phyloP scores from a whole-genome alignment of 441 rosid genomes.

The Omphalea diandra region DNA sequence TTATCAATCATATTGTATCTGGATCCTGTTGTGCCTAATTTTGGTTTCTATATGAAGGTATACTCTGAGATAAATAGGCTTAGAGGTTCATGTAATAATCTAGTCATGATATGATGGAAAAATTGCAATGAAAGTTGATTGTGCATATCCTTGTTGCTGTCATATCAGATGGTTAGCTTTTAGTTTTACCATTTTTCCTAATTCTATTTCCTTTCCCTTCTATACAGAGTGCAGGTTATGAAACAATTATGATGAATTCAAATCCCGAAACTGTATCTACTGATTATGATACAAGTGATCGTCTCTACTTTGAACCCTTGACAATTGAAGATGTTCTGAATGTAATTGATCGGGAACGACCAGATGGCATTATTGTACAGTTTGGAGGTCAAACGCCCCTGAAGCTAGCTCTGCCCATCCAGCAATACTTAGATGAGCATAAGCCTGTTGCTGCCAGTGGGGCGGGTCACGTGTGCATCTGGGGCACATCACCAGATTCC shows the following conservation, averaged over 20 bases:
- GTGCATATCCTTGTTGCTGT: background rate
- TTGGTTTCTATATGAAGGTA: background rate
- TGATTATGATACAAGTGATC: conserved; percentile 93
- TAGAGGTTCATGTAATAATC: background rate
- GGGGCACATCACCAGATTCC: conserved; percentile 98
- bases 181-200: background rate
- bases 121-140: background rate
- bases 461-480: conserved; percentile 67
- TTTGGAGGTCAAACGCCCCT: conserved; percentile 99
- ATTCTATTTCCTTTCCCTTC: conserved; percentile 1
- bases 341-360: conserved; percentile 82
- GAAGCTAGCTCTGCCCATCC: conserved; percentile 85
- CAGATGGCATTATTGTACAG: conserved; percentile 92
- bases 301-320: conserved; percentile 93
- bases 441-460: conserved; percentile 66
- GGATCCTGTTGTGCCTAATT: background rate
- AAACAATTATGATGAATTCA: conserved; percentile 98
- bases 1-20: background rate
- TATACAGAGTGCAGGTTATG: conserved; percentile 87
- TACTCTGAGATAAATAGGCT: background rate
- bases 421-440: conserved; percentile 72
- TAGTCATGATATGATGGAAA: background rate
- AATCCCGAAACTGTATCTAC: conserved; percentile 97
- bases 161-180: background rate
- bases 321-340: conserved; percentile 89